A percentile compares a stretch with the other conserved stretches of the same genome.
Evolutionary conservation across 148 eudicot species (phyloP).

Genomic region (Amaranthus palmeri): DNA sequence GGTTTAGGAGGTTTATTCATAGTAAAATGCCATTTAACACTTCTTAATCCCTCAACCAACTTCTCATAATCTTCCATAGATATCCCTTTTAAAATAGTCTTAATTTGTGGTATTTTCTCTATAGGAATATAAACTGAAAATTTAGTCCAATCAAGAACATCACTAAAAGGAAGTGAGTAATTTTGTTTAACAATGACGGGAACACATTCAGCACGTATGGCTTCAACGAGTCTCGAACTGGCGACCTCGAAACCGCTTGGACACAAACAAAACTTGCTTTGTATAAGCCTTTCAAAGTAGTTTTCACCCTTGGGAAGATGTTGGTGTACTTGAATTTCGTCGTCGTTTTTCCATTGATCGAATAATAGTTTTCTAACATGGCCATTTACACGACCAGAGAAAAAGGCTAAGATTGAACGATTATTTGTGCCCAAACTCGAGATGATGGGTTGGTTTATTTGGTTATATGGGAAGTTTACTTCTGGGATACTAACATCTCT

Average conservation of each 20-base stretch:
- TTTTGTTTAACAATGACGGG: constrained; percentile 51
- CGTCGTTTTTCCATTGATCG: constrained; percentile 38
- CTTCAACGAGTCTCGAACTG: constrained; percentile 58
- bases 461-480: constrained; percentile 6
- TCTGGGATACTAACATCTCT: constrained; percentile 27
- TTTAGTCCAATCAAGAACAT: constrained; percentile 48
- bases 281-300: constrained; percentile 35
- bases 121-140: constrained; percentile 38
- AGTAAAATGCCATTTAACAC: constrained; percentile 40
- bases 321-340: constrained; percentile 37
- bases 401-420: constrained; percentile 37
- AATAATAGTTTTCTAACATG: constrained; percentile 24
- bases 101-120: constrained; percentile 36
- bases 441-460: constrained; percentile 19
- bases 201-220: constrained; percentile 44
- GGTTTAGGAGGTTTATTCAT: constrained; percentile 37
- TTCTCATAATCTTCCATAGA: constrained; percentile 22
- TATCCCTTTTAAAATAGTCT: constrained; percentile 36
- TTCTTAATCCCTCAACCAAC: constrained; percentile 32
- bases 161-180: constrained; percentile 47
- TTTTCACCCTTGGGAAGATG: constrained; percentile 42
- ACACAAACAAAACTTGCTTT: constrained; percentile 48
- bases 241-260: constrained; percentile 67
- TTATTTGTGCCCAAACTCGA: constrained; percentile 2
- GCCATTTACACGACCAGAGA: constrained; percentile 41